A percentile compares a stretch with the other conserved stretches of the same genome.
Conservation (phyloP, 2,329 filamentous ascomycete species). For the Leptographium flavum region DNA sequence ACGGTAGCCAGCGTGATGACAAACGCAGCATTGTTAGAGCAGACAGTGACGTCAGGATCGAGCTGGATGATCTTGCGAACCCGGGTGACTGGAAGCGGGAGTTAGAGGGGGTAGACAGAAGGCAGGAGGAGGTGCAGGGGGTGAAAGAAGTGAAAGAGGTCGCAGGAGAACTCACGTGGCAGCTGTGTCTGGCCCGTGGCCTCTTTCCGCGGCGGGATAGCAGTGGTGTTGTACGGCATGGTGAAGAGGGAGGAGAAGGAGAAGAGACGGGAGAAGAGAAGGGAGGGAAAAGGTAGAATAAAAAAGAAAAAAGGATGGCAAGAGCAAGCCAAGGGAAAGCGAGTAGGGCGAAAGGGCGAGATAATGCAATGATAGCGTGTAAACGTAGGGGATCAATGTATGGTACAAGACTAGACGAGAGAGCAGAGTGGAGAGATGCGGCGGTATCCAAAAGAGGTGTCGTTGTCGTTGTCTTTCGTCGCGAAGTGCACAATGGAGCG, state of each 20-base stretch:
- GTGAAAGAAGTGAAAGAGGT: too few relatives aligned
- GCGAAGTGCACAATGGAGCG: background rate
- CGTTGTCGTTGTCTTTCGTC: too few relatives aligned
- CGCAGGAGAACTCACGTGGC: slow-evolving; percentile 49
- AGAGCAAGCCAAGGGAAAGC: background rate
- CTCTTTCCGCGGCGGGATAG: slow-evolving; percentile 67
- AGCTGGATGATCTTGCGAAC: slow-evolving; percentile 91
- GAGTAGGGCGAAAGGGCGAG: background rate
- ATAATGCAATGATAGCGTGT: too few relatives aligned
- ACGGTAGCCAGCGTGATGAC: slow-evolving; percentile 84
- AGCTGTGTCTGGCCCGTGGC: slow-evolving; percentile 74
- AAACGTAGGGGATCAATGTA: too few relatives aligned
- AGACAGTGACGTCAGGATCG: slow-evolving; percentile 73
- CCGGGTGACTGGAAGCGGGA: slow-evolving; percentile 67
- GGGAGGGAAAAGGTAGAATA: background rate
- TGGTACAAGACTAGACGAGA: too few relatives aligned
- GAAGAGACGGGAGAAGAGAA: background rate
- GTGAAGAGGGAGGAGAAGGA: slow-evolving; percentile 3
- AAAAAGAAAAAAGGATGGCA: background rate
- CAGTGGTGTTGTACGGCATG: slow-evolving; percentile 86
- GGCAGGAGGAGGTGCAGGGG: too few relatives aligned
- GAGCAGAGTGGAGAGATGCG: too few relatives aligned
- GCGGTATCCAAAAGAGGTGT: too few relatives aligned
- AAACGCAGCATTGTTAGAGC: slow-evolving; percentile 89
- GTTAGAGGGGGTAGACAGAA: background rate